Conservation (phyloP, 345 rosid species). For the Adansonia digitata region DNA sequence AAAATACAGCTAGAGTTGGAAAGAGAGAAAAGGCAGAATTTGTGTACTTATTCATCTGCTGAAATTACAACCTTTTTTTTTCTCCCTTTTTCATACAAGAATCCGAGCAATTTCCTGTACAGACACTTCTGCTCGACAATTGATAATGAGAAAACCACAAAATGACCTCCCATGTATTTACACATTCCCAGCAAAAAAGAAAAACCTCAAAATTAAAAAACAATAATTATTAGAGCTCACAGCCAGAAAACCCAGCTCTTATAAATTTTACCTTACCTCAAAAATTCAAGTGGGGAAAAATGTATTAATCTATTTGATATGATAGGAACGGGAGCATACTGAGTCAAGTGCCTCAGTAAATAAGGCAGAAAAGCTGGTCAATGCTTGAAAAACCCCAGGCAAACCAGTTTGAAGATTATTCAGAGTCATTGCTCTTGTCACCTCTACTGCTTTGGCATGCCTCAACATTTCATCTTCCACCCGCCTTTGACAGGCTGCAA, state of each 20-base stretch:
- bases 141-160: conserved; percentile 6
- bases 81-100: conserved; percentile 6
- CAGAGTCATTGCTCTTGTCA: conserved; percentile 85
- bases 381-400: conserved; percentile 90
- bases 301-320: conserved; percentile 51
- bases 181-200: conserved; percentile 13
- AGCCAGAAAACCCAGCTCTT: conserved; percentile 39
- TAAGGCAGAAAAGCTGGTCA: conserved; percentile 77
- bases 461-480: conserved; percentile 89
- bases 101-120: conserved; percentile 43
- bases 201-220: conserved; percentile 14
- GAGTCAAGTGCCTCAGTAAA: conserved; percentile 59
- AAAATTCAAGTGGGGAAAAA: conserved; percentile 20
- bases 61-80: conserved; percentile 13
- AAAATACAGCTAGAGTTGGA: neutral
- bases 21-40: conserved; percentile 1
- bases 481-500: conserved; percentile 76
- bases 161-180: conserved; percentile 30
- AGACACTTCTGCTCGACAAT: conserved; percentile 12
- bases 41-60: conserved; percentile 29
- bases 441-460: conserved; percentile 85
- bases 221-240: conserved; percentile 22
- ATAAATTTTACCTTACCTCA: conserved; percentile 15
- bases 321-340: conserved; percentile 76
- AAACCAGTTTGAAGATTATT: conserved; percentile 87